Percentiles rank a stretch among this genome's conserved stretches.
Conservation (phyloP, 2,329 filamentous ascomycete genomes). For the Colletotrichum higginsianum region DNA sequence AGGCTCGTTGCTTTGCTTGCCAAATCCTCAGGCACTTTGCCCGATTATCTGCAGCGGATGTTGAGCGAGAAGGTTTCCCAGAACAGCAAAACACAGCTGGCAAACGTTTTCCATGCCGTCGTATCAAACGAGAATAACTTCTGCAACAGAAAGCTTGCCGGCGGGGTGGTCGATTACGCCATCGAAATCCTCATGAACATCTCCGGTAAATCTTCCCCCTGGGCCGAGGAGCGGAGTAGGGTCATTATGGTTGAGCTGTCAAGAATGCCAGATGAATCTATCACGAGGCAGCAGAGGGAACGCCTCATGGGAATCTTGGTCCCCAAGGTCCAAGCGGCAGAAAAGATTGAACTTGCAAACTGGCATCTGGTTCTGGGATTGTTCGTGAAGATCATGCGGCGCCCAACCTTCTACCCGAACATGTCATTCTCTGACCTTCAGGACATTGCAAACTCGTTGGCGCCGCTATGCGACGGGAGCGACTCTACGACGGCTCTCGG, state of each 20-base stretch:
- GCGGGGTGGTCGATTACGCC: constrained; percentile 52
- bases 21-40: constrained; percentile 21
- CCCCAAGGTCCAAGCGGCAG: constrained; percentile 45
- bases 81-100: constrained; percentile 30
- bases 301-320: constrained; percentile 56
- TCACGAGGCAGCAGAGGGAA: constrained; percentile 61
- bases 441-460: constrained; percentile 52
- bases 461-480: constrained; percentile 16
- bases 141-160: constrained; percentile 52
- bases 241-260: constrained; percentile 47
- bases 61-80: constrained; percentile 18
- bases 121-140: constrained; percentile 57
- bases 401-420: constrained; percentile 66
- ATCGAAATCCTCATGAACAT: constrained; percentile 48
- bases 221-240: constrained; percentile 28
- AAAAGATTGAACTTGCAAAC: constrained; percentile 47
- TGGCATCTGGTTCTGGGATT: constrained; percentile 61
- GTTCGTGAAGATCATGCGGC: constrained; percentile 64
- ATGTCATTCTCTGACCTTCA: constrained; percentile 59
- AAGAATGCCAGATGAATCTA: constrained; percentile 54
- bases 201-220: constrained; percentile 23
- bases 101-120: constrained; percentile 50
- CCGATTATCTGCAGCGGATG: constrained; percentile 29
- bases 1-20: constrained; percentile 35
- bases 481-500: constrained; percentile 25